Evolutionary conservation across 345 rosid genomes (phyloP).

Genomic region (Citrus medica): DNA sequence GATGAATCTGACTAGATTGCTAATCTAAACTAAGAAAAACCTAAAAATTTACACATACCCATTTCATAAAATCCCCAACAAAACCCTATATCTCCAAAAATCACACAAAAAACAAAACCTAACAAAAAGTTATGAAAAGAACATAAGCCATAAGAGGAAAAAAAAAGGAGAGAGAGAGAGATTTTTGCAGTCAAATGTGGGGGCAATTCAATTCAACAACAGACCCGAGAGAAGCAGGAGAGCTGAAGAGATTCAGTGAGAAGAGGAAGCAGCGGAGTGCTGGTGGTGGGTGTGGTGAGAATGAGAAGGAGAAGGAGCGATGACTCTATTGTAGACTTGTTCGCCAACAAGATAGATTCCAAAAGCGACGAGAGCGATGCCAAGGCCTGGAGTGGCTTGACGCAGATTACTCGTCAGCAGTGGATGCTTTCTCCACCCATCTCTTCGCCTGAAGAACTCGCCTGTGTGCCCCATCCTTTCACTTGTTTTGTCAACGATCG

Average conservation of each 20-base stretch:
- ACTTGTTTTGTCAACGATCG: slow-evolving; percentile 13
- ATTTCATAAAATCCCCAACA: neutral
- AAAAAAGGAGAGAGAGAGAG: neutral
- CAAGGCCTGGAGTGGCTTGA: slow-evolving; percentile 84
- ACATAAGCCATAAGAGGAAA: too few species aligned
- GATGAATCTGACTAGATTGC: neutral
- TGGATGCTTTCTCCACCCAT: slow-evolving; percentile 94
- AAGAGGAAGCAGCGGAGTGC: slow-evolving; percentile 18
- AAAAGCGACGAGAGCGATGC: slow-evolving; percentile 85
- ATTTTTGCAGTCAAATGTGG: neutral
- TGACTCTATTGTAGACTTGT: slow-evolving; percentile 60
- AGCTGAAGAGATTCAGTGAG: slow-evolving; percentile 20
- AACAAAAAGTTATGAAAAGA: neutral
- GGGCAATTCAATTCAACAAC: neutral
- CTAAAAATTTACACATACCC: neutral
- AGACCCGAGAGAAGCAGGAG: neutral
- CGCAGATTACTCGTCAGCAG: slow-evolving; percentile 77
- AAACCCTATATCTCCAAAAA: neutral
- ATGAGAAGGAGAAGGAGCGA: slow-evolving; percentile 53
- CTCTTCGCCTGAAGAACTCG: slow-evolving; percentile 91
- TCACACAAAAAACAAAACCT: neutral
- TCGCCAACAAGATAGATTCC: slow-evolving; percentile 87
- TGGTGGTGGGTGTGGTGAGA: slow-evolving; percentile 37
- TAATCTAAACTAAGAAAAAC: neutral
- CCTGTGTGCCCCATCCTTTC: slow-evolving; percentile 63